Conservation (phyloP, 345 rosid genomes). For the Citropsis articulata region DNA sequence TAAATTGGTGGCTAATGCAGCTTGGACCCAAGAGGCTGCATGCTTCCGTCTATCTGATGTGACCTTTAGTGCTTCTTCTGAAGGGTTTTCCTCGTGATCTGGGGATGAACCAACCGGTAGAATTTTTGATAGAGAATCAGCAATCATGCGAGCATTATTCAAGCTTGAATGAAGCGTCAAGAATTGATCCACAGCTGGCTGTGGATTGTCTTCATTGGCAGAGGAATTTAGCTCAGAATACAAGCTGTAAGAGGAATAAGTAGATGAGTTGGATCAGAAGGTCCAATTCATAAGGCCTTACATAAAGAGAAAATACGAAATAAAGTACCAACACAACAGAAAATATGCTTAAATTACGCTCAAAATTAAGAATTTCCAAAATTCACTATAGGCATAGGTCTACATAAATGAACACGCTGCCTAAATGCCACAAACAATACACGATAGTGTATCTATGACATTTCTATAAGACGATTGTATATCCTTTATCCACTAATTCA, state of each 20-base stretch:
- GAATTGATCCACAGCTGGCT: slow-evolving; percentile 84
- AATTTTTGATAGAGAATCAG: slow-evolving; percentile 61
- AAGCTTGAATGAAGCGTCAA: slow-evolving; percentile 66
- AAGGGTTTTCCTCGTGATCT: slow-evolving; percentile 47
- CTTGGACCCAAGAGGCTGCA: slow-evolving; percentile 87
- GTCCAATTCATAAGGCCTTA: background rate
- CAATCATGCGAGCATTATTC: slow-evolving; percentile 48
- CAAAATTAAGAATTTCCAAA: background rate
- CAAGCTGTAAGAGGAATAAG: slow-evolving; percentile 42
- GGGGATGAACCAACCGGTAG: slow-evolving; percentile 42
- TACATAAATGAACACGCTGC: background rate
- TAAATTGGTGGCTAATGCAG: slow-evolving; percentile 77
- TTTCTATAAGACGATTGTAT: background rate
- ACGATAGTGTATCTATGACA: background rate
- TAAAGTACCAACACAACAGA: background rate
- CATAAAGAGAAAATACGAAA: background rate
- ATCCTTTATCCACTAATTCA: background rate
- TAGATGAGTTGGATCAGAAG: slow-evolving; percentile 1
- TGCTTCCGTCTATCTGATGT: slow-evolving; percentile 58
- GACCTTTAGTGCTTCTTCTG: slow-evolving; percentile 69
- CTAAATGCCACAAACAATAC: background rate
- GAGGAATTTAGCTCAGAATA: slow-evolving; percentile 66
- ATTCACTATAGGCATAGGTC: background rate
- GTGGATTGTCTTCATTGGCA: slow-evolving; percentile 88
- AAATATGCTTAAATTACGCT: background rate